Evolutionary conservation across 768 basidiomycete genomes (phyloP), one percentile per base, ranked within the genome.

Genomic region (Lanmaoa rubissima): DNA sequence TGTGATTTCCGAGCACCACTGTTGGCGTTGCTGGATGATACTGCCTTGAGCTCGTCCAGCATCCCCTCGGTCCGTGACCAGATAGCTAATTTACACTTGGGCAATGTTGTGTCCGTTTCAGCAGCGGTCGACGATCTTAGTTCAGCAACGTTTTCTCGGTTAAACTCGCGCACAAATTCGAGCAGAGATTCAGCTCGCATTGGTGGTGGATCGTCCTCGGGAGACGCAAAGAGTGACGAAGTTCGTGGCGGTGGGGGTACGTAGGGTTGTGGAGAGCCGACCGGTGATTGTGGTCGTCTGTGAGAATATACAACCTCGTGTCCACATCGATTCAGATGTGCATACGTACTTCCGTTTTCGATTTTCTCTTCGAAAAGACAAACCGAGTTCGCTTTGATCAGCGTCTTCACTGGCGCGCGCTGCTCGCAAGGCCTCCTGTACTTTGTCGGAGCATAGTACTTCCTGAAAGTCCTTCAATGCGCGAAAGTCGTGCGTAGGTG

Each of bases 111-210:
- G 19, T 53, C 61, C 31, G 9, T 36, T 13, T 53, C 59, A 9
- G 32, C 19, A 24, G 31, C 36, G 1, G 4, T 21, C 17, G 48
- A 35, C 31, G 43, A 26, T 39, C 58, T 61, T 5, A 31, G 31
- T 50, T 70, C 70, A 42, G 24, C 31, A 36, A 57, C 51, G 9
- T 55, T 50, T 28, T 62, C 61, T 34, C 58, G 62, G 72, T 90
- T 90, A 65, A 82, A 86, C 50, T 79, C 75, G 35, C 76, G 78
- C 60, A 89, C 78, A 73, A 82, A 90, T 10, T 73, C 75, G 5
- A 76, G 54, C 21, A 91, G 72, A 5, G 72, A 77, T 26, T 78
- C 78, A 34, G 76, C 71, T 19, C 73, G 70, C 51, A 89, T 67
- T 3, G 76, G 69, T 0, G 68, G 60, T 19, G 67, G 62, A 5